Base-by-base conservation (phyloP, 768 basidiomycete genomes). In the Russula foetens region DNA sequence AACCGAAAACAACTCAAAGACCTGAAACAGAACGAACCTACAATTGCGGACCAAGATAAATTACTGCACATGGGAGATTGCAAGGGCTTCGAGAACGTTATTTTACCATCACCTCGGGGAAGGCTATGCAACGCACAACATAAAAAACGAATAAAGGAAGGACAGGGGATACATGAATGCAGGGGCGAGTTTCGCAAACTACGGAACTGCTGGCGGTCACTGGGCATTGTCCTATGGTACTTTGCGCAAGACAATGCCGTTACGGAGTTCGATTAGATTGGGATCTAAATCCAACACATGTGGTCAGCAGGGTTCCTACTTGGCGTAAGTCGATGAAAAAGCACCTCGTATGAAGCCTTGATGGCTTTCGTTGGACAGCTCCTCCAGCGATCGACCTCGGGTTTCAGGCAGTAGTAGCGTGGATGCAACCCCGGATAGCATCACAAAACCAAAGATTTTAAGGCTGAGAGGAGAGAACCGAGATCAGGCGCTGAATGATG, bases 371-470 rank as follows among this genome's bases (percentile, higher is more conserved):
- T 74, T 72, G 43, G 74, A 75, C 24, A 75, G 65, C 14, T 69
- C 69, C 65, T 75, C 74, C 26, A 75, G 69, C 44, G 71, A 70
- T 48, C 67, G 67, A 43, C 67, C 66, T 47, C 68, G 76, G 26
- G 78, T 78, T 69, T 79, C 78, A 44, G 77, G 76, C 6, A 79
- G 62, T 24, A 79, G 70, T 53, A 75, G 60, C 6, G 77, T 78
- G 23, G 77, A 75, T 53, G 71, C 63, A 56, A 75, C 66, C 41
- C 77, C 77, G 0, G 76, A 75, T 29, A 78, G 54, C 77, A 76
- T 79, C 72, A 78, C 77, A 54, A 77, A 68, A n/a, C 75, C 76
- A 55, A 77, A 78, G 59, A 79, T 72, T 65, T 79, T 70, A 14
- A 79, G 67, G 60, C 76, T 73, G 62, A 38, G 53, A 26, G 31